These are phyloP conservation scores for Delonix regia DNA, from an alignment of 306 rosid genomes.

Conservation along the genomic window DNA sequence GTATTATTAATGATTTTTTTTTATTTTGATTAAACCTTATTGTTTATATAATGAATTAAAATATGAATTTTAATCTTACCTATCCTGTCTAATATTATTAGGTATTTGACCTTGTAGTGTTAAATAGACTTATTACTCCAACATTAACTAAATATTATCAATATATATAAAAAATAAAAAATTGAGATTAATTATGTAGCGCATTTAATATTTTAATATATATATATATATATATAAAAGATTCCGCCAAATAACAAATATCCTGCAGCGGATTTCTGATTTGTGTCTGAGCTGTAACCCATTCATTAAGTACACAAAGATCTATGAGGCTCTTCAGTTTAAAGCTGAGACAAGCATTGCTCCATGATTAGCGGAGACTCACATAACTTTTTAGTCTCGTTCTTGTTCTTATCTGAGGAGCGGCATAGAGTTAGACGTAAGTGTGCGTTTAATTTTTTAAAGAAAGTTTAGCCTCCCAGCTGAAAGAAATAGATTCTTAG, in stretches of 20 bases:
- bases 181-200: too few relatives aligned
- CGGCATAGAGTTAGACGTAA: constrained; percentile 39
- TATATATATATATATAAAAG: too few relatives aligned
- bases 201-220: not conserved
- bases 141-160: not conserved
- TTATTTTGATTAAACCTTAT: too few relatives aligned
- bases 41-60: too few relatives aligned
- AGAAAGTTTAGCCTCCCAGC: constrained; percentile 9
- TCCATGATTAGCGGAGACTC: constrained; percentile 68
- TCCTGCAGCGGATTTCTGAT: constrained; percentile 23
- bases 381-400: constrained; percentile 2
- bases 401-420: constrained; percentile 13
- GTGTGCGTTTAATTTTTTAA: constrained; percentile 18
- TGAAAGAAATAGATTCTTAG: constrained; percentile 26
- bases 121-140: too few relatives aligned
- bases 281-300: constrained; percentile 65
- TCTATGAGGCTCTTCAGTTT: constrained; percentile 38
- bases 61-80: too few relatives aligned
- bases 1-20: too few relatives aligned
- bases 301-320: constrained; percentile 34
- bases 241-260: constrained; percentile 26
- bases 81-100: too few relatives aligned
- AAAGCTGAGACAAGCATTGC: constrained; percentile 38
- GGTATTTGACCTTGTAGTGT: too few relatives aligned
- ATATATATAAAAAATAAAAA: not conserved